Percentiles rank a stretch among this genome's conserved stretches.
phyloP scores from a whole-genome alignment of 371 early-diverging fungal genomes.

The Saksenaea oblongispora region DNA sequence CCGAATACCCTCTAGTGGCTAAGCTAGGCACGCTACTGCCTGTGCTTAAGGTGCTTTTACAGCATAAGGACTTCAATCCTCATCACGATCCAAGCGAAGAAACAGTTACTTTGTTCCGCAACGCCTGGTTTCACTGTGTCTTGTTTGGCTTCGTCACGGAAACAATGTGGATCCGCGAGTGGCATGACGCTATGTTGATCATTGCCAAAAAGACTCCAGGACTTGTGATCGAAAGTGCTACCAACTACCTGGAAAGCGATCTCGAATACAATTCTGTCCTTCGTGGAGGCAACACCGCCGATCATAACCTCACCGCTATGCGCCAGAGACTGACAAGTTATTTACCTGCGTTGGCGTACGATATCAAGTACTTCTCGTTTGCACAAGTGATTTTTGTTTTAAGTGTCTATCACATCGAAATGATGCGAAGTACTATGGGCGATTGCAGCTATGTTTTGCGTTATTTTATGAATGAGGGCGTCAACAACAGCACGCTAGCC shows the following conservation, averaged over 20 bases:
- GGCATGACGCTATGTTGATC: slow-evolving; percentile 64
- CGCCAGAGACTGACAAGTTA: slow-evolving; percentile 34
- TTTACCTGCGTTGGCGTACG: slow-evolving; percentile 49
- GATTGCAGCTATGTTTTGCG: slow-evolving; percentile 71
- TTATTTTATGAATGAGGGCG: slow-evolving; percentile 87
- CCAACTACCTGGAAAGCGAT: slow-evolving; percentile 87
- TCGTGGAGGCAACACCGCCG: slow-evolving; percentile 64
- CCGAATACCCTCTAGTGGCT: slow-evolving; percentile 53
- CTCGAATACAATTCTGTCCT: slow-evolving; percentile 86
- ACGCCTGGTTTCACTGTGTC: slow-evolving; percentile 89
- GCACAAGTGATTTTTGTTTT: slow-evolving; percentile 81
- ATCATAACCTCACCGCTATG: slow-evolving; percentile 50
- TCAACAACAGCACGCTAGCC: slow-evolving; percentile 70
- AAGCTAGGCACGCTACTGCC: slow-evolving; percentile 71
- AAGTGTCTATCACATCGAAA: slow-evolving; percentile 85
- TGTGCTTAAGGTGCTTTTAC: slow-evolving; percentile 62
- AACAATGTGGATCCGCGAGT: slow-evolving; percentile 78
- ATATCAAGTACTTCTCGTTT: slow-evolving; percentile 69
- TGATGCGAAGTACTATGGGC: slow-evolving; percentile 72
- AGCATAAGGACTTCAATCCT: slow-evolving; percentile 62
- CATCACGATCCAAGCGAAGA: slow-evolving; percentile 67
- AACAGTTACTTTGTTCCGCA: slow-evolving; percentile 73
- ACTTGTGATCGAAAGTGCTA: slow-evolving; percentile 71
- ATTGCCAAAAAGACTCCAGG: slow-evolving; percentile 89
- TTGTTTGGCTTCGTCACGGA: slow-evolving; percentile 77